Conservation (phyloP, 139 green algal species). For the Coelastrella sp. region DNA sequence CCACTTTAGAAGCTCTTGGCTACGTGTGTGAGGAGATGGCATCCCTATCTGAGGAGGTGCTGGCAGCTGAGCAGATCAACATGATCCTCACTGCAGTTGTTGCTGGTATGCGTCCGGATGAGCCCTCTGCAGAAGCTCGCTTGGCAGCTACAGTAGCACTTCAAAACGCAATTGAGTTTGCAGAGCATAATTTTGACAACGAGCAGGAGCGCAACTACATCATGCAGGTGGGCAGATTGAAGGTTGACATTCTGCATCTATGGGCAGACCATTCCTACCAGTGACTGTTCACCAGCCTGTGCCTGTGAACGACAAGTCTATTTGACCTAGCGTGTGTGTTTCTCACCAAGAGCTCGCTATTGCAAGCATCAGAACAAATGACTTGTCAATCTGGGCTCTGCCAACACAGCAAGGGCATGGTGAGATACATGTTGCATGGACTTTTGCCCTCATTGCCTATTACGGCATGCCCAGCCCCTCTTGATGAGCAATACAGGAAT, state of each 20-base stretch:
- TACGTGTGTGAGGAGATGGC: slow-evolving; percentile 98
- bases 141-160: slow-evolving; percentile 92
- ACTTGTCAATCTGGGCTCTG: too few relatives aligned
- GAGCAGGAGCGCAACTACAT: slow-evolving; percentile 95
- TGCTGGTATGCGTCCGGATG: slow-evolving; percentile 87
- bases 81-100: slow-evolving; percentile 96
- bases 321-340: neutral
- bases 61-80: slow-evolving; percentile 93
- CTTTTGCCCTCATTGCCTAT: too few relatives aligned
- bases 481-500: neutral
- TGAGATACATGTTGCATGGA: too few relatives aligned
- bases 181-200: slow-evolving; percentile 95
- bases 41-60: slow-evolving; percentile 79
- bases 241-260: neutral
- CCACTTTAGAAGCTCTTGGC: slow-evolving; percentile 92
- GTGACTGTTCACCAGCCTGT: neutral
- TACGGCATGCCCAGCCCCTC: neutral
- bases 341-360: neutral
- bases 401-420: too few relatives aligned
- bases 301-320: neutral
- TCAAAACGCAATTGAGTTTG: slow-evolving; percentile 96
- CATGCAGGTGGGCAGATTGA: slow-evolving; percentile 82
- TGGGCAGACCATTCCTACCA: neutral
- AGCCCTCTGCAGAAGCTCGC: slow-evolving; percentile 83
- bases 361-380: too few relatives aligned